Conservation (phyloP, 177 flowering plant genomes). For the Tripterygium wilfordii region DNA sequence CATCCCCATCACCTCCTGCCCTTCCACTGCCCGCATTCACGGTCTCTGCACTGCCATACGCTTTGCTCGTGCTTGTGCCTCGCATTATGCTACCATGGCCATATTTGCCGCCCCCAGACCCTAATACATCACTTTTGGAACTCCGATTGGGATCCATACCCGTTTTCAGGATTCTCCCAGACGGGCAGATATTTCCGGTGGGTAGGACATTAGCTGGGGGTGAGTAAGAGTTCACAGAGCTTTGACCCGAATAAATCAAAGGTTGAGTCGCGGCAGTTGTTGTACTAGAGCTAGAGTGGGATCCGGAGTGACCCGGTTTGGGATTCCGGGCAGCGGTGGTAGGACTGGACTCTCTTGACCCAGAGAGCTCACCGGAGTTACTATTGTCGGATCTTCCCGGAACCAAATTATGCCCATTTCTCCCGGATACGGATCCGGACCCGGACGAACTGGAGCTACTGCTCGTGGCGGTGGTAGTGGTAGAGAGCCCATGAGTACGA, state of each 20-base stretch:
- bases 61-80: too few relatives aligned
- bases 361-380: conserved; percentile 42
- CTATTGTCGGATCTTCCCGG: conserved; percentile 18
- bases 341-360: conserved; percentile 29
- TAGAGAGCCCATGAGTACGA: conserved; percentile 21
- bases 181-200: conserved; percentile 39
- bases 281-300: too few relatives aligned
- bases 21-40: too few relatives aligned
- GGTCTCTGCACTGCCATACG: conserved; percentile 20
- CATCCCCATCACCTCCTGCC: conserved; percentile 6
- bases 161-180: conserved; percentile 36
- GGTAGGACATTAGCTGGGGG: conserved; percentile 33
- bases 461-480: conserved; percentile 17
- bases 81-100: conserved; percentile 94
- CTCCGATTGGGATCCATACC: conserved; percentile 31
- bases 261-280: too few relatives aligned
- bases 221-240: conserved; percentile 27
- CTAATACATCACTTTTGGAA: conserved; percentile 50
- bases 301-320: conserved; percentile 25
- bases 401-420: conserved; percentile 4
- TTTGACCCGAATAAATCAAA: conserved; percentile 19
- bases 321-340: conserved; percentile 18
- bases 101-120: conserved; percentile 63
- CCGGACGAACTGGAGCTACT: conserved; percentile 40
- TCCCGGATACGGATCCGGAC: conserved; percentile 37